Evolutionary conservation across 345 rosid species (phyloP).

Genomic region (Turritis glabra): DNA sequence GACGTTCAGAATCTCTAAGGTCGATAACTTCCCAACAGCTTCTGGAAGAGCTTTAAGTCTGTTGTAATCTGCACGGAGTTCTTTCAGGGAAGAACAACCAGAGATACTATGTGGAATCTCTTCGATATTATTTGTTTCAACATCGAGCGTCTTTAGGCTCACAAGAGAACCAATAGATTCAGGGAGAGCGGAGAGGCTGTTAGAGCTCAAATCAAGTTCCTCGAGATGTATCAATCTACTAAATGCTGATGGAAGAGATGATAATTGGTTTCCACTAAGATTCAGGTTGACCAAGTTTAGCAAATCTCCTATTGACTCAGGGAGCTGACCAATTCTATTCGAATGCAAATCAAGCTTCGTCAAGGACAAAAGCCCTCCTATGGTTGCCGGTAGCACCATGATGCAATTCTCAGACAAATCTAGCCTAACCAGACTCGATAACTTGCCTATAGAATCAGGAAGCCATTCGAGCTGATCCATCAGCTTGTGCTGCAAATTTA

Average conservation of each 20-base stretch:
- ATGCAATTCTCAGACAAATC: conserved; percentile 88
- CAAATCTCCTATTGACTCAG: conserved; percentile 78
- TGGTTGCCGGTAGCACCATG: conserved; percentile 60
- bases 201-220: conserved; percentile 91
- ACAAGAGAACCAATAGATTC: conserved; percentile 72
- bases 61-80: conserved; percentile 86
- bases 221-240: conserved; percentile 67
- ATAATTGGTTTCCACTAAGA: conserved; percentile 75
- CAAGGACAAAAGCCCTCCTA: conserved; percentile 80
- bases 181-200: conserved; percentile 61
- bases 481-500: conserved; percentile 77
- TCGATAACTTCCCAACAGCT: conserved; percentile 86
- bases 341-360: conserved; percentile 78
- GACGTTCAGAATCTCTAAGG: conserved; percentile 70
- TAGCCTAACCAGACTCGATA: conserved; percentile 60
- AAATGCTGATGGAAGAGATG: conserved; percentile 63
- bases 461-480: conserved; percentile 93
- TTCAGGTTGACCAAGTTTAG: conserved; percentile 62
- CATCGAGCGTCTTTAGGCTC: conserved; percentile 59
- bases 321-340: conserved; percentile 69
- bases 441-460: conserved; percentile 92
- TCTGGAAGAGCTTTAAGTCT: conserved; percentile 96
- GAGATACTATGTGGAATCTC: conserved; percentile 86
- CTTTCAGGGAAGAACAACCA: conserved; percentile 65
- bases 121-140: conserved; percentile 86